phyloP scores from a whole-genome alignment of 2,329 filamentous ascomycete genomes.

The Botrytis paeoniae region DNA sequence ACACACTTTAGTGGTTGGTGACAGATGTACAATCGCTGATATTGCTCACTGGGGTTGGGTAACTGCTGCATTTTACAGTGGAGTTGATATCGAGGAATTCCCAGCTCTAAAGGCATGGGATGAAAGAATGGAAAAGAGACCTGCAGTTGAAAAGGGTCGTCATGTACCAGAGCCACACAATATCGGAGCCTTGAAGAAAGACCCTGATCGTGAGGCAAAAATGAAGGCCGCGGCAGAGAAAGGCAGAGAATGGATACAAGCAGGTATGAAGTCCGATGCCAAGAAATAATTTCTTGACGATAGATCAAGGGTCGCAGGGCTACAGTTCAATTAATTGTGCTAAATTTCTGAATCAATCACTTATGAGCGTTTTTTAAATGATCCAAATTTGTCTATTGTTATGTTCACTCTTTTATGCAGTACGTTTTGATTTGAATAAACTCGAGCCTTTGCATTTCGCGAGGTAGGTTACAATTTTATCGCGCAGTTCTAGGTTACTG shows the following conservation, averaged over 20 bases:
- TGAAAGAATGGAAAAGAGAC: slow-evolving; percentile 63
- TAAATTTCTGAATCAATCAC: neutral
- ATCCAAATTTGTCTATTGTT: neutral
- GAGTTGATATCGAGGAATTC: slow-evolving; percentile 71
- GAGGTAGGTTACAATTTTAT: neutral
- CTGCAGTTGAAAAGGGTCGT: slow-evolving; percentile 71
- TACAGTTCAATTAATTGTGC: too few relatives aligned
- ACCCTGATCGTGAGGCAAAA: slow-evolving; percentile 43
- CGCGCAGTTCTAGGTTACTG: neutral
- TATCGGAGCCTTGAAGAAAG: slow-evolving; percentile 49
- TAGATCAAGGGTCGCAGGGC: neutral
- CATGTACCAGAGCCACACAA: slow-evolving; percentile 68
- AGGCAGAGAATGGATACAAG: slow-evolving; percentile 62
- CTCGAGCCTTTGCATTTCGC: neutral
- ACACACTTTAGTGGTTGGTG: slow-evolving; percentile 51
- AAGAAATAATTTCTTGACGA: slow-evolving; percentile 27
- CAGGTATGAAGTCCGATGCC: slow-evolving; percentile 53
- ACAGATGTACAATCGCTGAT: slow-evolving; percentile 72
- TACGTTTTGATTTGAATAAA: neutral
- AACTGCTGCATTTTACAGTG: slow-evolving; percentile 42
- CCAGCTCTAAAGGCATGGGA: slow-evolving; percentile 76
- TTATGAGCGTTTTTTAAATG: neutral
- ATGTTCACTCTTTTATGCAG: neutral
- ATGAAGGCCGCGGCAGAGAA: slow-evolving; percentile 55
- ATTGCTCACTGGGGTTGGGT: slow-evolving; percentile 52